Evolutionary conservation across 306 rosid species (phyloP).

Genomic region (Astragalus membranaceus): DNA sequence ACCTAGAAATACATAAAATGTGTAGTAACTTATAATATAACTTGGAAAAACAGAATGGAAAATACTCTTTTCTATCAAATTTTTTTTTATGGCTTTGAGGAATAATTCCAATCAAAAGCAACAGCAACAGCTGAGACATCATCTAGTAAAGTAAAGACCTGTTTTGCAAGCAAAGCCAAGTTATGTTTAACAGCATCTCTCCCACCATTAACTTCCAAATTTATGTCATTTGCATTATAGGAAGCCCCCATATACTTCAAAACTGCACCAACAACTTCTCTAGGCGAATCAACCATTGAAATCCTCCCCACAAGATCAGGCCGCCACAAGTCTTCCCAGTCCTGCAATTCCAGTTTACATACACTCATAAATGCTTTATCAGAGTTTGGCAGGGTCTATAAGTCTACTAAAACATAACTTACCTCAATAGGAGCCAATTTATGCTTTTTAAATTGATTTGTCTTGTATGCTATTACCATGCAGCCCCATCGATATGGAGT

Average conservation of each 20-base stretch:
- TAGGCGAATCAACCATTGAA: constrained; percentile 88
- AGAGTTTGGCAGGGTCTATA: not conserved
- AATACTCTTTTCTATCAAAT: not conserved
- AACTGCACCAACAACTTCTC: constrained; percentile 92
- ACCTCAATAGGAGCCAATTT: constrained; percentile 78
- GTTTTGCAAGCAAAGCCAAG: constrained; percentile 61
- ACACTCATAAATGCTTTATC: constrained; percentile 11
- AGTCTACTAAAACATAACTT: not conserved
- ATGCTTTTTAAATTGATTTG: constrained; percentile 57
- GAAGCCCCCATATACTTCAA: constrained; percentile 94
- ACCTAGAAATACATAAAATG: constrained; percentile 46
- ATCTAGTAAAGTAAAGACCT: constrained; percentile 43
- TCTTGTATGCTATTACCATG: constrained; percentile 93
- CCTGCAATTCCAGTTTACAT: constrained; percentile 47
- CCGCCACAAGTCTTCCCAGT: constrained; percentile 95
- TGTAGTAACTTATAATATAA: not conserved
- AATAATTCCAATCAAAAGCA: not conserved
- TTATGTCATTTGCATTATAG: constrained; percentile 54
- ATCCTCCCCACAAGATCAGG: constrained; percentile 84
- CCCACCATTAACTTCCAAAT: constrained; percentile 61
- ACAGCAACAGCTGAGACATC: not conserved
- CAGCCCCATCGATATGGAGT: constrained; percentile 95
- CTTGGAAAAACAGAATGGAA: constrained; percentile 2
- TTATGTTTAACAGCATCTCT: constrained; percentile 58
- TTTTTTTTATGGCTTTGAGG: not conserved